These are phyloP conservation scores for Nannizziopsis arthrosporioides DNA, from an alignment of 2,329 filamentous ascomycete genomes.

Conservation along the genomic window DNA sequence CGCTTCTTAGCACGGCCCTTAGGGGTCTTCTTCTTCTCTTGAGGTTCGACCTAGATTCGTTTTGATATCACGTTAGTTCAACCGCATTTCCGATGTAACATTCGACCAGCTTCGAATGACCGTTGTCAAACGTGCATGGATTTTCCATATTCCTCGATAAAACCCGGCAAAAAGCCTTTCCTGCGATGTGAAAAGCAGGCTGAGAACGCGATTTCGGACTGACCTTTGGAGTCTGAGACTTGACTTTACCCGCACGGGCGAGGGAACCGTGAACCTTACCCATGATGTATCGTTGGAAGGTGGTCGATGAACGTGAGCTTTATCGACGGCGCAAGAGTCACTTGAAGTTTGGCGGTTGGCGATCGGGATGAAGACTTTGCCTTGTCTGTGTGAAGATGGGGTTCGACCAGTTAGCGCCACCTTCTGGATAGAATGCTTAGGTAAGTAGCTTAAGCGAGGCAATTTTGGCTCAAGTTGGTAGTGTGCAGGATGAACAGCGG, in stretches of 20 bases:
- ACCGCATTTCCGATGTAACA: neutral
- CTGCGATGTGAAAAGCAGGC: neutral
- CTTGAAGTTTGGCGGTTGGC: constrained; percentile 7
- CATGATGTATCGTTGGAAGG: constrained; percentile 46
- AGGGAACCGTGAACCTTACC: constrained; percentile 81
- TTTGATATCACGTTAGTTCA: neutral
- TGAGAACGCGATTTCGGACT: constrained; percentile 4
- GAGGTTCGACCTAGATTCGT: constrained; percentile 57
- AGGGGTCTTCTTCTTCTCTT: constrained; percentile 93
- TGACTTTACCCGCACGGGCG: constrained; percentile 95
- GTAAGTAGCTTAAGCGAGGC: constrained; percentile 8
- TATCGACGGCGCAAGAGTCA: constrained; percentile 8
- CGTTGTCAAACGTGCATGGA: too few relatives aligned
- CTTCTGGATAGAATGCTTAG: constrained; percentile 3
- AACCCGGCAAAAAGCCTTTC: neutral
- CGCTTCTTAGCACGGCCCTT: constrained; percentile 98
- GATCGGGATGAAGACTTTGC: neutral
- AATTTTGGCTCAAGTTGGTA: too few relatives aligned
- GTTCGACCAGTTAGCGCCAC: constrained; percentile 7
- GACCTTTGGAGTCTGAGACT: constrained; percentile 55
- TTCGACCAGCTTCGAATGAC: too few relatives aligned
- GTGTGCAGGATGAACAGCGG: too few relatives aligned
- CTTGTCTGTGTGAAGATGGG: constrained; percentile 9
- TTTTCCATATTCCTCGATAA: too few relatives aligned
- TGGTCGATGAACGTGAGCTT: constrained; percentile 10